These are phyloP conservation scores for Botrytis fragariae DNA, from an alignment of 2,329 filamentous ascomycete genomes.

Conservation along the genomic window DNA sequence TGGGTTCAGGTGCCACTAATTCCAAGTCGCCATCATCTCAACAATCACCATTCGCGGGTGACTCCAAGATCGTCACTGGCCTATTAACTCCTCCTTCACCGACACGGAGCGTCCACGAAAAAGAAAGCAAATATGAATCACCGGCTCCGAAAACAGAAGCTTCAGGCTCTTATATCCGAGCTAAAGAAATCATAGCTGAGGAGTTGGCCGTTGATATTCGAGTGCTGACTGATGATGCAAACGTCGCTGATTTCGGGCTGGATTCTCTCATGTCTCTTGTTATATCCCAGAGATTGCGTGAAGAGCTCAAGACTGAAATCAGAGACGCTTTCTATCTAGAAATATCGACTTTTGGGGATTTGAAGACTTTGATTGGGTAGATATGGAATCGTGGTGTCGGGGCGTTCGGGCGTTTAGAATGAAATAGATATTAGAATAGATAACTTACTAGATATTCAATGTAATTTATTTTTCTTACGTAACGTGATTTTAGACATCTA, in stretches of 20 bases:
- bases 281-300: conserved; percentile 49
- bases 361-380: neutral
- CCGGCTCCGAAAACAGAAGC: neutral
- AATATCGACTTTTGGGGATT: neutral
- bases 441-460: neutral
- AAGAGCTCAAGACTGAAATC: conserved; percentile 53
- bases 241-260: conserved; percentile 32
- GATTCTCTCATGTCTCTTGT: neutral
- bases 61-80: neutral
- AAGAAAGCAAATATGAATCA: neutral
- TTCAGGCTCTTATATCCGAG: neutral
- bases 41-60: neutral
- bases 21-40: neutral
- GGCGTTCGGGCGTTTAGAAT: neutral
- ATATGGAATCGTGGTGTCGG: neutral
- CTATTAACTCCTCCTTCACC: neutral
- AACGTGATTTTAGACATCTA: neutral
- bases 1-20: neutral
- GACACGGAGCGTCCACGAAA: neutral
- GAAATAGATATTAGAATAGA: neutral
- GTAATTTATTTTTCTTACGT: neutral
- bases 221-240: conserved; percentile 49
- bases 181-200: neutral
- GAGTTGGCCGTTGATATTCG: conserved; percentile 48
- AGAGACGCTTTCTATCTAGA: conserved; percentile 26